Evolutionary conservation across 306 rosid genomes (phyloP).

Genomic region (Gillenia trifoliata): DNA sequence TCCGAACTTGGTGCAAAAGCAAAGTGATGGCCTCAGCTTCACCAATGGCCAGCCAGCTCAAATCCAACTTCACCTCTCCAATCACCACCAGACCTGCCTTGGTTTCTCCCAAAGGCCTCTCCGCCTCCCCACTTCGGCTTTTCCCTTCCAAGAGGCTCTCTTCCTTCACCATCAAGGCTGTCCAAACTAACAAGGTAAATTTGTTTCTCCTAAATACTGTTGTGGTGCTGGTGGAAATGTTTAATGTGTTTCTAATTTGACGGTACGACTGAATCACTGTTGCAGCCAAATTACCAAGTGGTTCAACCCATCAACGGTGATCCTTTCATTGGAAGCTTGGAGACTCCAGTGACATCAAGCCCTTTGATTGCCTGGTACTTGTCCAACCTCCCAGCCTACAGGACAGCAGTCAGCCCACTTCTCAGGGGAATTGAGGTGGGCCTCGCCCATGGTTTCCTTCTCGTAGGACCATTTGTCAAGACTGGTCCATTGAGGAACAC

Average conservation of each 20-base stretch:
- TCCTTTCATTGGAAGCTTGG: constrained; percentile 96
- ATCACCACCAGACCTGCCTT: constrained; percentile 40
- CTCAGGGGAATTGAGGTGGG: constrained; percentile 89
- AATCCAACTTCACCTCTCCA: constrained; percentile 64
- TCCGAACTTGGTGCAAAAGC: background rate
- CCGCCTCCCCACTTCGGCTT: constrained; percentile 46
- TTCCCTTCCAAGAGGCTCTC: constrained; percentile 27
- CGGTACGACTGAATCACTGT: background rate
- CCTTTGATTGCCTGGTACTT: constrained; percentile 93
- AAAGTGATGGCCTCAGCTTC: constrained; percentile 67
- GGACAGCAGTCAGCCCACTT: constrained; percentile 91
- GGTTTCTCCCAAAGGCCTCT: constrained; percentile 65
- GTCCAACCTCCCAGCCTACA: constrained; percentile 89
- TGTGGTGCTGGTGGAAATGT: too few relatives aligned
- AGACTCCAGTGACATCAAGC: constrained; percentile 95
- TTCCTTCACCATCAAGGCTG: constrained; percentile 63
- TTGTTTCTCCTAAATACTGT: too few relatives aligned
- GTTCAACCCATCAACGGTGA: constrained; percentile 94
- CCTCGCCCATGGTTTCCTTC: constrained; percentile 76
- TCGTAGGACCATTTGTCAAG: constrained; percentile 93
- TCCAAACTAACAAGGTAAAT: constrained; percentile 75
- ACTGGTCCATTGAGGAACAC: constrained; percentile 90
- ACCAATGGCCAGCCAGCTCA: constrained; percentile 89
- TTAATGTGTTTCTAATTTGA: background rate
- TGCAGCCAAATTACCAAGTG: constrained; percentile 80